phyloP scores from a whole-genome alignment of 192 early-diverging fungal genomes.

The Cetraspora pellucida region DNA sequence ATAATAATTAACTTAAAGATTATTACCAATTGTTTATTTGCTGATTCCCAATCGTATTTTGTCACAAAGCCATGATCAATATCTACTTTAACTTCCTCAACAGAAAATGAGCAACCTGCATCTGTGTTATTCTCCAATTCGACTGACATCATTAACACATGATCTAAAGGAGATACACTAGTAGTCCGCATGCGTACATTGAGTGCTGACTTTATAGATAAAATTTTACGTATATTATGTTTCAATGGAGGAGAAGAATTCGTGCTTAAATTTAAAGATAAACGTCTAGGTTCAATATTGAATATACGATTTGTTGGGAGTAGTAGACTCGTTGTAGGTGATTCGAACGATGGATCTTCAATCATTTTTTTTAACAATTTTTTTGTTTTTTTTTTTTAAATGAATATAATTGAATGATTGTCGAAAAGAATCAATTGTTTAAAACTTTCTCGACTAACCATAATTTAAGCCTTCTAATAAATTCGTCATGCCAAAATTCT shows the following conservation, averaged over 20 bases:
- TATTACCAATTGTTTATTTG: constrained; percentile 48
- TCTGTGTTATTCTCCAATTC: constrained; percentile 62
- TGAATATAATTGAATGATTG: not conserved
- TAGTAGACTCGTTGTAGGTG: constrained; percentile 33
- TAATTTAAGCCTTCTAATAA: constrained; percentile 53
- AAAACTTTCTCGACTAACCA: constrained; percentile 40
- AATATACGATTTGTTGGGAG: constrained; percentile 35
- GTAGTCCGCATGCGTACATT: constrained; percentile 65
- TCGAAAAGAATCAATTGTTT: not conserved
- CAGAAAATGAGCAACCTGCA: constrained; percentile 52
- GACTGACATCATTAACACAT: constrained; percentile 64
- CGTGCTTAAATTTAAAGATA: constrained; percentile 29
- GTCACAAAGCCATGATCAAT: constrained; percentile 57
- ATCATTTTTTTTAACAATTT: not conserved
- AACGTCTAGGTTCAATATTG: constrained; percentile 39
- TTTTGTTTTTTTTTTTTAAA: not conserved
- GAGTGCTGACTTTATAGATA: constrained; percentile 55
- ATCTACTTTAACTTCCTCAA: constrained; percentile 53
- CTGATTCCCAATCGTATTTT: constrained; percentile 38
- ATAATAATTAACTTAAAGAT: not conserved
- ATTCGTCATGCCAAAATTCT: constrained; percentile 58
- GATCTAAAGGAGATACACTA: constrained; percentile 57
- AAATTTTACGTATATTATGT: constrained; percentile 43
- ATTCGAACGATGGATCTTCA: constrained; percentile 23
- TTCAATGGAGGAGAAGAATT: constrained; percentile 38